A percentile compares a stretch with the other conserved stretches of the same genome.
Evolutionary conservation across 805 yeast genomes (phyloP).

Genomic region (Spathaspora gorwiae): DNA sequence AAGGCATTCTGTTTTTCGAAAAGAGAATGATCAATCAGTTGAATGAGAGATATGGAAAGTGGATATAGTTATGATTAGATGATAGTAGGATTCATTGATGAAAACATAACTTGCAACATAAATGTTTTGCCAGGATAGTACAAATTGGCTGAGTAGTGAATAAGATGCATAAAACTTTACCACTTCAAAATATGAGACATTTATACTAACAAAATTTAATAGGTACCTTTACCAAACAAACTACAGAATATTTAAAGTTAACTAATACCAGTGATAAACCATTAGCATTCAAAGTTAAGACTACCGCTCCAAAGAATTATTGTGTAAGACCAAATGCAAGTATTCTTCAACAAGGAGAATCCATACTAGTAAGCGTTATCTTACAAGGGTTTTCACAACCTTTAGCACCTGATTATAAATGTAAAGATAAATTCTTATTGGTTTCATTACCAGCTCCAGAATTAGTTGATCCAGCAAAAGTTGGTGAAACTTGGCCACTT

Average conservation of each 20-base stretch:
- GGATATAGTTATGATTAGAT: too few relatives aligned
- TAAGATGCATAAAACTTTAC: too few relatives aligned
- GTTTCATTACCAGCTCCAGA: conserved; percentile 77
- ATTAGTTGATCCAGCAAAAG: conserved; percentile 48
- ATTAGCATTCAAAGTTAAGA: conserved; percentile 90
- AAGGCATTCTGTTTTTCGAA: too few relatives aligned
- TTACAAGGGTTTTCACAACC: conserved; percentile 79
- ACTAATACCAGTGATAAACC: conserved; percentile 53
- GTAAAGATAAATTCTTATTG: conserved; percentile 89
- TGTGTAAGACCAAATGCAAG: conserved; percentile 96
- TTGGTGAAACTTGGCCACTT: conserved; percentile 71
- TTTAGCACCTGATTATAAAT: conserved; percentile 67
- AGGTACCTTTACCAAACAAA: conserved; percentile 72
- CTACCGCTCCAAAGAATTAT: conserved; percentile 94
- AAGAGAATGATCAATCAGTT: too few relatives aligned
- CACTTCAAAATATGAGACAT: background rate
- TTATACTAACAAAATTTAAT: conserved; percentile 17
- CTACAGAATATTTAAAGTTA: conserved; percentile 57
- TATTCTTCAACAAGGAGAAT: conserved; percentile 66
- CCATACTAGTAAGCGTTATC: conserved; percentile 72
- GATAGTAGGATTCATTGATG: too few relatives aligned
- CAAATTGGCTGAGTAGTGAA: too few relatives aligned
- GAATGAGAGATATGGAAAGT: too few relatives aligned
- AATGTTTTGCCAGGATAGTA: too few relatives aligned
- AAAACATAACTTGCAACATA: too few relatives aligned